Evolutionary conservation across 306 rosid species (phyloP).

Genomic region (Vigna mungo): DNA sequence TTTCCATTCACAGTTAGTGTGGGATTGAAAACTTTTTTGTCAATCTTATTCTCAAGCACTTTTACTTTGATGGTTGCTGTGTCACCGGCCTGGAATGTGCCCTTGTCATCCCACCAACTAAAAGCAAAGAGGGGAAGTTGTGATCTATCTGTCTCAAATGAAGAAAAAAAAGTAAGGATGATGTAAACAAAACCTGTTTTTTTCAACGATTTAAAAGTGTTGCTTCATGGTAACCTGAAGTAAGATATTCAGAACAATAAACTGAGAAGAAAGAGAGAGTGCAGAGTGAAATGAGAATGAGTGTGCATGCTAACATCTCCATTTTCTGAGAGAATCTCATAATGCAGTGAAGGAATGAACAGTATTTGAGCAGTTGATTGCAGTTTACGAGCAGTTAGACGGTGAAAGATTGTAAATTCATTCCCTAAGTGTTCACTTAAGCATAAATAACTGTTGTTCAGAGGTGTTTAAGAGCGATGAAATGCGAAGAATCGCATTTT

Average conservation of each 20-base stretch:
- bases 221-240: conserved; percentile 43
- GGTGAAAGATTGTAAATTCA: no score
- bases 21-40: conserved; percentile 56
- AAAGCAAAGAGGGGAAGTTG: conserved; percentile 63
- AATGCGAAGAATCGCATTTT: no score
- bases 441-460: no score
- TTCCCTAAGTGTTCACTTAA: no score
- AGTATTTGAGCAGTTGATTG: no score
- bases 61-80: conserved; percentile 58
- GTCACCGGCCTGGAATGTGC: conserved; percentile 69
- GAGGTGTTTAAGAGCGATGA: no score
- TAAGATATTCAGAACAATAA: conserved; percentile 40
- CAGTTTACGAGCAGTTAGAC: no score
- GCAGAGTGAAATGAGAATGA: conserved; percentile 45
- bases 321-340: background rate
- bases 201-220: background rate
- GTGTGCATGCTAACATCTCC: background rate
- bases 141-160: conserved; percentile 50
- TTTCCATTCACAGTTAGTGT: conserved; percentile 68
- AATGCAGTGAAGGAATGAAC: background rate
- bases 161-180: background rate
- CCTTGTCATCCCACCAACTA: conserved; percentile 85
- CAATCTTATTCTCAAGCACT: conserved; percentile 73
- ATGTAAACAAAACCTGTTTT: background rate
- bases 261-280: conserved; percentile 40